phyloP scores from a whole-genome alignment of 1,139 yeast genomes.

The Debaryomyces coudertii region DNA sequence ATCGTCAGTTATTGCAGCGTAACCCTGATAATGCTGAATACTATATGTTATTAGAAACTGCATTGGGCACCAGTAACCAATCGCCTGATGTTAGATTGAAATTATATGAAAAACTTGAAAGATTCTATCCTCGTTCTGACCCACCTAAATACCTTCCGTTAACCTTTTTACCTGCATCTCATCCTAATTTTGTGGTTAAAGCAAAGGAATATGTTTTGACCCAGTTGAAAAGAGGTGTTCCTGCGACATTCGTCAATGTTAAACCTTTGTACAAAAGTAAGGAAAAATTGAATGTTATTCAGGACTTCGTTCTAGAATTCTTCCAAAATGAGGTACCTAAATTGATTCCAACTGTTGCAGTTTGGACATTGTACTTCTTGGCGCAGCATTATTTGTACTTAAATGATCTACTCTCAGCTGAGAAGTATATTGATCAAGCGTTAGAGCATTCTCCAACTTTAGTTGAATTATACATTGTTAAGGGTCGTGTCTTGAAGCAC shows the following conservation, averaged over 20 bases:
- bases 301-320: constrained; percentile 56
- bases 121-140: constrained; percentile 82
- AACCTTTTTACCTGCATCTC: constrained; percentile 64
- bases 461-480: constrained; percentile 78
- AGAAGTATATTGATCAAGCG: constrained; percentile 62
- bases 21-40: constrained; percentile 81
- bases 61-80: constrained; percentile 50
- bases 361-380: constrained; percentile 81
- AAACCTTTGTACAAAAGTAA: constrained; percentile 71
- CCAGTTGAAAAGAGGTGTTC: constrained; percentile 80
- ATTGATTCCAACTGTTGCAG: constrained; percentile 53
- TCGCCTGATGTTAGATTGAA: constrained; percentile 46
- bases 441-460: constrained; percentile 76
- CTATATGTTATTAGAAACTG: constrained; percentile 65
- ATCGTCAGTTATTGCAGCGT: constrained; percentile 73
- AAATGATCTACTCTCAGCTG: constrained; percentile 56
- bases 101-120: constrained; percentile 64
- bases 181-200: constrained; percentile 45
- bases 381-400: constrained; percentile 76
- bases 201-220: constrained; percentile 56
- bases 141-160: constrained; percentile 80
- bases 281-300: constrained; percentile 53
- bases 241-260: constrained; percentile 84
- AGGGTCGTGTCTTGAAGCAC: constrained; percentile 81
- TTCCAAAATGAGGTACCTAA: constrained; percentile 31